Conservation (phyloP, 2,329 filamentous ascomycete genomes). For the Diaporthe sp. region DNA sequence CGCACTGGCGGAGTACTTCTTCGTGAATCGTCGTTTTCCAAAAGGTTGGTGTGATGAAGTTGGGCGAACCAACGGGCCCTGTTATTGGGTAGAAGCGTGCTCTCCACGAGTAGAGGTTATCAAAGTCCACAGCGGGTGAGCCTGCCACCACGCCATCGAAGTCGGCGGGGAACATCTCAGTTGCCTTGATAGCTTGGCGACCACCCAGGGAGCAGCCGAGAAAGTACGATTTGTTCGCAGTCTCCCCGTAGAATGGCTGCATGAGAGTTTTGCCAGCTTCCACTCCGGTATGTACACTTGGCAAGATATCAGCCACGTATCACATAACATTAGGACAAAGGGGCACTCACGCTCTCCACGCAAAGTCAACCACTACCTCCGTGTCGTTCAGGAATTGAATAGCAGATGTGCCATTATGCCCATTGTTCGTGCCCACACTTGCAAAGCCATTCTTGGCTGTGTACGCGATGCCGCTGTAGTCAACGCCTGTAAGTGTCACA, state of each 20-base stretch:
- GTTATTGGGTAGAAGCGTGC: constrained; percentile 60
- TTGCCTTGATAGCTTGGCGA: constrained; percentile 68
- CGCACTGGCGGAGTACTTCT: constrained; percentile 49
- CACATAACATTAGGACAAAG: too few relatives aligned
- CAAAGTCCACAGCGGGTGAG: constrained; percentile 56
- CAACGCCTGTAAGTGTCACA: constrained; percentile 49
- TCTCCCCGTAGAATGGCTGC: constrained; percentile 59
- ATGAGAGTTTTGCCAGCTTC: constrained; percentile 61
- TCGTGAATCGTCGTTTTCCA: constrained; percentile 52
- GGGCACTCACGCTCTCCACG: constrained; percentile 47
- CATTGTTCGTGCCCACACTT: constrained; percentile 63
- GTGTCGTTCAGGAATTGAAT: constrained; percentile 51
- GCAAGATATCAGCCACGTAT: not conserved
- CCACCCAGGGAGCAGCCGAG: constrained; percentile 72
- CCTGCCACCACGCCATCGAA: constrained; percentile 71
- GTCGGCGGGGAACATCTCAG: constrained; percentile 66
- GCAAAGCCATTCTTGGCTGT: constrained; percentile 59
- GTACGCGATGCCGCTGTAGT: constrained; percentile 63
- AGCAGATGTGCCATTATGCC: constrained; percentile 60
- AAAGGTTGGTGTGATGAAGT: constrained; percentile 57
- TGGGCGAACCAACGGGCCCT: constrained; percentile 54
- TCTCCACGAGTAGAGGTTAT: constrained; percentile 50
- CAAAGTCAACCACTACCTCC: constrained; percentile 54
- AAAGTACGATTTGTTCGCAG: constrained; percentile 63
- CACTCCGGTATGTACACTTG: constrained; percentile 60